Evolutionary conservation across 148 eudicot species (phyloP), one percentile per base, ranked within the genome.

Genomic region (Camellia lanceoleosa): DNA sequence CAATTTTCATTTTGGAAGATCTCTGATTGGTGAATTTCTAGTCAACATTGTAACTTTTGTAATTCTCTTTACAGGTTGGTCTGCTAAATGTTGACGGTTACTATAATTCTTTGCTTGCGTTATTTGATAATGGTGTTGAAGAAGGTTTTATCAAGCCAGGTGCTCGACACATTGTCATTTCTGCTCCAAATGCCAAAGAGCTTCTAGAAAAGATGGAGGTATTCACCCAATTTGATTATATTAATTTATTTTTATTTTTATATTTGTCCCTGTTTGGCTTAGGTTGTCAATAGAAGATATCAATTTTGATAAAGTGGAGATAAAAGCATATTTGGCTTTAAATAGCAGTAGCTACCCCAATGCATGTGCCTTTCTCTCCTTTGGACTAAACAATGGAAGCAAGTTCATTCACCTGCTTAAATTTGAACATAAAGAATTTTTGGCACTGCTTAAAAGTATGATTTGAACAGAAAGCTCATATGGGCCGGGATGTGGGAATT

Each of bases 101-200:
- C 81, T 95, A 95, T 66, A 86, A 95, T 73, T 71, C 84, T 82
- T 89, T 95, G 87, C 97, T 93, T 73, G 89, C 90, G 71, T 85
- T 95, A 78, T 93, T 93, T 79, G 99, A 95, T 86, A 93, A 86
- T 73, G 99, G 99, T 80, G 99, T 95, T 11, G 89, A 90, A 86
- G 99, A 95, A 93, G 99, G 99, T 74, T 95, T 95, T 80, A 95
- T 95, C 81, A 95, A 87, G 91, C 97, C 90, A 38, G 66, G 80
- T 71, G 97, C 97, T 77, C 82, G 97, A 49, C 80, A 84, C 66
- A 92, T 95, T 42, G 92, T 95, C 61, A 78, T 95, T 49, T 90
- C 99, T 13, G 93, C 99, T 82, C 88, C 94, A 60, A 89, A 82
- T 63, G 94, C 97, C 74, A 85, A 89, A 77, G 97, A 95, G 81